Conservation (phyloP, 371 early-diverging fungal genomes). For the Mucor sp. region DNA sequence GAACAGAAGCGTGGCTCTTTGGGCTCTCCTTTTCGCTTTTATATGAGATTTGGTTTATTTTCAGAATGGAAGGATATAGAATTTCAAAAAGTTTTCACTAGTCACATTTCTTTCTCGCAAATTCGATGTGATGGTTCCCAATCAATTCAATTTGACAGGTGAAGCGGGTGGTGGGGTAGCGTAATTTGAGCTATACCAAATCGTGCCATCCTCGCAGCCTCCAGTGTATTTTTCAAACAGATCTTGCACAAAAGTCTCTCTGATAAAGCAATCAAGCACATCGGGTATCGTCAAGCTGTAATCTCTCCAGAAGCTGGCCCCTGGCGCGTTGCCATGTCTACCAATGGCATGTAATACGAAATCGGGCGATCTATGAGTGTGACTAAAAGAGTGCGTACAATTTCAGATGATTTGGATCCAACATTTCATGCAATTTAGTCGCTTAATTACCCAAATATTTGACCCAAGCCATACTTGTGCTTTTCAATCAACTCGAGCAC, state of each 20-base stretch:
- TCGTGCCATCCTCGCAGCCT: slow-evolving; percentile 10
- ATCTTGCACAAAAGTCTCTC: slow-evolving; percentile 46
- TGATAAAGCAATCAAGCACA: slow-evolving; percentile 42
- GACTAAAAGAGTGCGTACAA: slow-evolving; percentile 20
- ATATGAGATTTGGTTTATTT: background rate
- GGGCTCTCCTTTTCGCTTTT: slow-evolving; percentile 3
- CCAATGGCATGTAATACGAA: slow-evolving; percentile 46
- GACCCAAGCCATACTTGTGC: slow-evolving; percentile 51
- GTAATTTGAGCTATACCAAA: slow-evolving; percentile 18
- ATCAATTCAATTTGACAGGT: background rate
- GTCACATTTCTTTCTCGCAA: slow-evolving; percentile 34
- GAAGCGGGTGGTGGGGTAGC: background rate
- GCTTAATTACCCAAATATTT: slow-evolving; percentile 43
- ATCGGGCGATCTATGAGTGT: slow-evolving; percentile 38
- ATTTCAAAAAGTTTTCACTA: slow-evolving; percentile 12
- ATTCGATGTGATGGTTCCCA: slow-evolving; percentile 12
- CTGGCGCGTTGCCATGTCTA: slow-evolving; percentile 39
- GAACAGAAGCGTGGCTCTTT: slow-evolving; percentile 13
- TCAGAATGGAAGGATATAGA: slow-evolving; percentile 10
- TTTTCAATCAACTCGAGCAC: slow-evolving; percentile 41
- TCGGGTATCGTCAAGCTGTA: slow-evolving; percentile 39
- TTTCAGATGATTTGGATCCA: background rate
- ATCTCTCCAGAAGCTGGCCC: slow-evolving; percentile 52
- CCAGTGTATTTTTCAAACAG: slow-evolving; percentile 35
- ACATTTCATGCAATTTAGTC: background rate